Evolutionary conservation across 192 early-diverging fungal genomes (phyloP), one percentile per base, ranked within the genome.

Genomic region (Podila epicladia): DNA sequence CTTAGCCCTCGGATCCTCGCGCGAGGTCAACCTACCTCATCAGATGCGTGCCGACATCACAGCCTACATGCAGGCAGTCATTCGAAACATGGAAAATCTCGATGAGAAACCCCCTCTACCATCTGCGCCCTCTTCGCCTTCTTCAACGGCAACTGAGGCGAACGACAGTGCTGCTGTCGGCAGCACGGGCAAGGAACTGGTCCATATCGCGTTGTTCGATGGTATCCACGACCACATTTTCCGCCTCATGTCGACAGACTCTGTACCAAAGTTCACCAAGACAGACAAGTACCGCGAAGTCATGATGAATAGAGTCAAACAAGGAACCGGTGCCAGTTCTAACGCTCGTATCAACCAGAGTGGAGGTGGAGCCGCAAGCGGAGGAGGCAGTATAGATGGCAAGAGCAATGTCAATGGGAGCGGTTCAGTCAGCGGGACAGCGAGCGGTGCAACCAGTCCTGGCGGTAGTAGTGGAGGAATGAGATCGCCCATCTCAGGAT

Each of bases 191-290:
- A 61, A 32, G 20, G 71, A 80, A 20, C 62, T 80, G 17, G 72
- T 80, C 62, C 77, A 73, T 20, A 72, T 80, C 9, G 53, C 71
- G 17, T 48, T 93, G 82, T 92, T 92, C 82, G 88, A 90, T 53
- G 62, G 75, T 17, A 87, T 89, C 6, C 83, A 93, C 55, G 89
- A 92, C 11, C 91, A 93, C 49, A 92, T 94, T 53, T 93, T 90
- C 75, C 64, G 86, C 51, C 72, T 94, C 24, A 90, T 93, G 90
- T 91, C 93, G 5, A 87, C 89, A 1, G 93, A 94, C 69, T 93
- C 92, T 20, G 88, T 93, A 11, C 92, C 93, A 3, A 94, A 93
- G 70, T 94, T 93, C 73, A 76, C 89, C 35, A 88, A 85, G 58
- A 92, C 93, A 17, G 85, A 88, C 63, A 75, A 67, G 45, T 90